Percentiles rank a stretch among this genome's conserved stretches.
These are phyloP conservation scores for Starmerella cellae DNA, from an alignment of 805 yeast genomes.

Conservation along the genomic window DNA sequence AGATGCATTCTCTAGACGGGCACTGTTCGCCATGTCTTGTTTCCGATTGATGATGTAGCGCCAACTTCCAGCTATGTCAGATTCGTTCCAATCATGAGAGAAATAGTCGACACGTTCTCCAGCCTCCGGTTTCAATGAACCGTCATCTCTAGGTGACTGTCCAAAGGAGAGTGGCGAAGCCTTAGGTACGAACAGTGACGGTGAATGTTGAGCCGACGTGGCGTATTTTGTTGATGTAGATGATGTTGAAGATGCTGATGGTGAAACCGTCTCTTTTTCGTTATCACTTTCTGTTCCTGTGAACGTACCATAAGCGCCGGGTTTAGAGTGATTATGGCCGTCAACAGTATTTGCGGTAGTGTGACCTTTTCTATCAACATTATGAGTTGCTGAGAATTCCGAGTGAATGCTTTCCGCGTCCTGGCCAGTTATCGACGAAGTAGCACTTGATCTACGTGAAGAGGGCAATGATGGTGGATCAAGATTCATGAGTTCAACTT, in stretches of 20 bases:
- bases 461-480: not conserved
- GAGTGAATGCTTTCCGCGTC: not conserved
- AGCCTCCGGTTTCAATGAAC: conserved; percentile 52
- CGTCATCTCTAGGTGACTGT: conserved; percentile 18
- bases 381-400: not conserved
- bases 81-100: conserved; percentile 90
- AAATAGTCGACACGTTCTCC: conserved; percentile 86
- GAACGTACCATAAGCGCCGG: not conserved
- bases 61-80: conserved; percentile 91
- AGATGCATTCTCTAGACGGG: conserved; percentile 66
- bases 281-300: not conserved
- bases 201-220: not conserved
- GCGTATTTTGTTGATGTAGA: too few relatives aligned
- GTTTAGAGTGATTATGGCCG: not conserved
- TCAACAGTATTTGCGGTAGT: not conserved
- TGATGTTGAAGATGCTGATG: not conserved
- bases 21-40: conserved; percentile 72
- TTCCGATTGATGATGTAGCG: conserved; percentile 73
- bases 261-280: not conserved
- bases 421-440: not conserved
- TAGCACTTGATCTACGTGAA: not conserved
- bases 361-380: too few relatives aligned
- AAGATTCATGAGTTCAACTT: conserved; percentile 6
- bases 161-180: not conserved
- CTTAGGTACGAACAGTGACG: not conserved